Evolutionary conservation across 371 early-diverging fungal species (phyloP), one percentile per base, ranked within the genome.

Genomic region (Zychaea mexicana): DNA sequence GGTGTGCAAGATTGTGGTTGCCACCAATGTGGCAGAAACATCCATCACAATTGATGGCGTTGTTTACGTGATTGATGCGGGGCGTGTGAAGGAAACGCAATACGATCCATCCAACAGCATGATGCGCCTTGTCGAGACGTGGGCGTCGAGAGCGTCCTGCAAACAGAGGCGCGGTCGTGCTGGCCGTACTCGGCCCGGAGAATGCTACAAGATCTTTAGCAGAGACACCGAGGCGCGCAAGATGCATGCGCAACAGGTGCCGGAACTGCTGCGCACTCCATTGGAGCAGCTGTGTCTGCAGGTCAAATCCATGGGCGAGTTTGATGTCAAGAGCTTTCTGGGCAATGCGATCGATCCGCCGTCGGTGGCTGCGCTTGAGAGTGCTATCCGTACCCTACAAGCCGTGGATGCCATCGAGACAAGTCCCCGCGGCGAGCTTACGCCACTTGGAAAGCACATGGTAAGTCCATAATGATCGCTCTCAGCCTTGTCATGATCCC

Each of bases 21-120:
- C 94, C 0, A 99, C 99, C 30, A 99, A 98, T 58, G 94, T 99
- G 39, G 96, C 98, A 0, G 99, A 99, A 72, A 97, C 98, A 0
- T 87, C 89, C 46, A 88, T 98, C 63, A 98, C 99, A 0, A 96
- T 98, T 66, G 74, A 87, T 55, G 87, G 94, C n/a, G 86, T 97
- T 21, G 94, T 93, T 4, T 93, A 90, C 72, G 98, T 98, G 0
- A 89, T 98, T 64, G 99, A 99, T 73, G 76, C 88, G 17, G 98
- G 98, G 1, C 78, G 92, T 32, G 89, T 92, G 28, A 97, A 97
- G 63, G 92, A 94, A 62, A 85, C 90, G 0, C 74, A 81, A 31
- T 88, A 78, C 54, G 92, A 92, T 55, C 77, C 81, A 30, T 72
- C 76, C 24, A 85, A 79, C 54, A 84, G 79, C 58, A 85, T 87